Conservation (phyloP, 495 filamentous ascomycete genomes). For the Ascodesmis nigricans region DNA sequence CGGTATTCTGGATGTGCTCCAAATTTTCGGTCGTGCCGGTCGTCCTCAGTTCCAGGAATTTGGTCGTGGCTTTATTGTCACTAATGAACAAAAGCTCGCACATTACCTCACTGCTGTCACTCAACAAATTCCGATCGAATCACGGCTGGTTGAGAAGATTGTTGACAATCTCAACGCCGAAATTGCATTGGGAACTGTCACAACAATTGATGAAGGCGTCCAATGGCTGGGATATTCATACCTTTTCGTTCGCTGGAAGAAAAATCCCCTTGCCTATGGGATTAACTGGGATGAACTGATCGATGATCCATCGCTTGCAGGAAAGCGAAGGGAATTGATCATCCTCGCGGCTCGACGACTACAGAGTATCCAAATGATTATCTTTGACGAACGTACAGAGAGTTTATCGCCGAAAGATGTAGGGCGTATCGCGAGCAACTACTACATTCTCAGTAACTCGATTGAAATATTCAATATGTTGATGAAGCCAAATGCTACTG, state of each 20-base stretch:
- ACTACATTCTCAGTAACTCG: slow-evolving; percentile 78
- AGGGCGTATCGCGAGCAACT: slow-evolving; percentile 90
- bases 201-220: slow-evolving; percentile 78
- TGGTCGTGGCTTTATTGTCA: slow-evolving; percentile 93
- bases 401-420: slow-evolving; percentile 82
- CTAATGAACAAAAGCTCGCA: slow-evolving; percentile 72
- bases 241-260: slow-evolving; percentile 85
- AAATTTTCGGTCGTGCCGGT: slow-evolving; percentile 96
- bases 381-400: slow-evolving; percentile 84
- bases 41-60: slow-evolving; percentile 90
- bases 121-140: slow-evolving; percentile 89
- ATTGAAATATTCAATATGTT: slow-evolving; percentile 86
- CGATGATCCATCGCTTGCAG: slow-evolving; percentile 67
- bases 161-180: slow-evolving; percentile 96
- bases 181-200: slow-evolving; percentile 81
- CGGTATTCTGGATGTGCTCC: slow-evolving; percentile 88
- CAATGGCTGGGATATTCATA: slow-evolving; percentile 98
- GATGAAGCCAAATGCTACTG: slow-evolving; percentile 62
- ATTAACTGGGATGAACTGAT: slow-evolving; percentile 81
- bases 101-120: slow-evolving; percentile 89
- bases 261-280: slow-evolving; percentile 79
- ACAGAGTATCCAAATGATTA: slow-evolving; percentile 91
- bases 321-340: slow-evolving; percentile 58
- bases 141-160: slow-evolving; percentile 65
- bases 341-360: slow-evolving; percentile 69